These are phyloP conservation scores for Mucor plumbeus DNA, from an alignment of 371 early-diverging fungal genomes.

Conservation along the genomic window DNA sequence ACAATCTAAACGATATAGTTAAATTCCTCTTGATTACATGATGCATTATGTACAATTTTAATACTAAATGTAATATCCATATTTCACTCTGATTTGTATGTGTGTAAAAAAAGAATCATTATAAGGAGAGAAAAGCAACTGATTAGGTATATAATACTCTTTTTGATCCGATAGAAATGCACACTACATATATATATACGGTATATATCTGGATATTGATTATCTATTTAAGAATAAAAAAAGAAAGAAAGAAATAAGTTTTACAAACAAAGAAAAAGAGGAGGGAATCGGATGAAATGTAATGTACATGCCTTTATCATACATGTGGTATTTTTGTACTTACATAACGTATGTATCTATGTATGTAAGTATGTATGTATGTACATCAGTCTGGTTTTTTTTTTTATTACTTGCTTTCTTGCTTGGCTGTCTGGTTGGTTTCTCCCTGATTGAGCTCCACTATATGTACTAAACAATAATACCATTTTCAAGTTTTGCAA, in stretches of 20 bases:
- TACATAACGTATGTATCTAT: slow-evolving; percentile 3
- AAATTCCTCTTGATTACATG: slow-evolving; percentile 11
- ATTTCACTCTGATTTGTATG: background rate
- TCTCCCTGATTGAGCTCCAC: background rate
- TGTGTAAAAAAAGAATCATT: no score
- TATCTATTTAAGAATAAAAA: background rate
- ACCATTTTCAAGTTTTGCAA: slow-evolving; percentile 3
- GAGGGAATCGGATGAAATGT: slow-evolving; percentile 1
- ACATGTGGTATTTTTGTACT: slow-evolving; percentile 6
- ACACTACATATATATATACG: no score
- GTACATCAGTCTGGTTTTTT: slow-evolving; percentile 14
- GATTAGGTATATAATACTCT: background rate
- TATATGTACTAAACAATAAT: slow-evolving; percentile 5
- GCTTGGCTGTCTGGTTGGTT: background rate
- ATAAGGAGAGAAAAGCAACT: background rate
- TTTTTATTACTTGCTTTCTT: background rate
- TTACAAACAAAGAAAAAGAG: background rate
- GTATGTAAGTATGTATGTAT: slow-evolving; percentile 5
- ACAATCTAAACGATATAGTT: slow-evolving; percentile 8
- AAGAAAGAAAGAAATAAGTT: background rate
- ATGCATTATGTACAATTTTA: slow-evolving; percentile 11
- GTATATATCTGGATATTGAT: background rate
- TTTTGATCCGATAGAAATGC: background rate
- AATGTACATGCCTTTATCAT: slow-evolving; percentile 15
- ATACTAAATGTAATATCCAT: background rate